These are phyloP conservation scores for Leucocoprinus birnbaumii DNA, from an alignment of 768 basidiomycete genomes.

Conservation along the genomic window DNA sequence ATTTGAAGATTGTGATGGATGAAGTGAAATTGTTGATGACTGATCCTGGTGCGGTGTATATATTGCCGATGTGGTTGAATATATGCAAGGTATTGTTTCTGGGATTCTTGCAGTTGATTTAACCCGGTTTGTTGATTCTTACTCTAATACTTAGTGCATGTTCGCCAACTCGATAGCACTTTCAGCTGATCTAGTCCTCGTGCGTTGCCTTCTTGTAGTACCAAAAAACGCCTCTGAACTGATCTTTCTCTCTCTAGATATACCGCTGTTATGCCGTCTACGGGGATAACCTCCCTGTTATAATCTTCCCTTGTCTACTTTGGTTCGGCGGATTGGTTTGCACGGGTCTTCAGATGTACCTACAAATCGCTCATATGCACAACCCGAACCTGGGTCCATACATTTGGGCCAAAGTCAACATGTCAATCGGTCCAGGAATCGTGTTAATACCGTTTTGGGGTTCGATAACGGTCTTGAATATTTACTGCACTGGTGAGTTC, in stretches of 20 bases:
- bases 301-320: background rate
- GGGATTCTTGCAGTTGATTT: too few species aligned
- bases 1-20: background rate
- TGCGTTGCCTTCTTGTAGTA: background rate
- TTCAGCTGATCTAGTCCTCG: slow-evolving; percentile 2
- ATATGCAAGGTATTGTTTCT: background rate
- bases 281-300: background rate
- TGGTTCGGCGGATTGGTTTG: slow-evolving; percentile 6
- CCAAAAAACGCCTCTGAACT: too few species aligned
- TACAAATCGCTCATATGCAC: background rate
- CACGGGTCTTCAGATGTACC: slow-evolving; percentile 6
- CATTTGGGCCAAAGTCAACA: slow-evolving; percentile 2
- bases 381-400: slow-evolving; percentile 5
- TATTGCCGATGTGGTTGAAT: slow-evolving; percentile 4
- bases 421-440: slow-evolving; percentile 1
- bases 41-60: background rate
- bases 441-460: slow-evolving; percentile 8
- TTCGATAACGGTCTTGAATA: background rate
- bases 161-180: slow-evolving; percentile 8
- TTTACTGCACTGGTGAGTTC: slow-evolving; percentile 1
- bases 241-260: background rate
- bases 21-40: background rate
- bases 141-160: background rate
- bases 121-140: too few species aligned
- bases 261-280: slow-evolving; percentile 4